Base-by-base conservation (phyloP, 176 grass and related monocot genomes). In the Urochloa ruziziensis region DNA sequence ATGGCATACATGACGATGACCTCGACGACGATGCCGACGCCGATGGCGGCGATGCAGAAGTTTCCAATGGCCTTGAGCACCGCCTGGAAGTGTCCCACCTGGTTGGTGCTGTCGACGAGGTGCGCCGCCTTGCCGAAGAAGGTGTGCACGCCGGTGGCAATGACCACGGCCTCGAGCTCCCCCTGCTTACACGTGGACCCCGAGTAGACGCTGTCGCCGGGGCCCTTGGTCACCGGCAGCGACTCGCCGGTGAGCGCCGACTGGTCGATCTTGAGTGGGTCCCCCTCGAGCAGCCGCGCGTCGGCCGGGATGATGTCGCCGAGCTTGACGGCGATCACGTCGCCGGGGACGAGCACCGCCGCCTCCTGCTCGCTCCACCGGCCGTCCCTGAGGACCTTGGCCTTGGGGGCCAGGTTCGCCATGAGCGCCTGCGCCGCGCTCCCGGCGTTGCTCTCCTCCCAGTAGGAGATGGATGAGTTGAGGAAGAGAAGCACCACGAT, bases 101-200 rank as follows among this genome's bases (percentile, higher is more conserved):
- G 93, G 52, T 94, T 99, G 5, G 97, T 99, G 86, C 85, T 96
- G 80, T 96, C 91, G 0, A 99, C 97, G 8, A 99, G 88, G 86
- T 99, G 93, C 10, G 97, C 97, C 24, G 97, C 97, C 82, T 99
- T 96, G 17, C 97, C 97, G 28, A 99, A 99, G 78, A 99, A 99
- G 77, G 97, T 99, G 83, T 96, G 97, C 25, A 99, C 97, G 28
- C 97, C 93, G 13, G 93, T 96, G 87, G 91, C 93, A 24, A 94
- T 94, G 37, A 98, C 93, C 16, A 99, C 83, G 8, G 96, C 96
- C 21, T 96, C 85, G 62, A 99, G 92, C 85, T 99, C 96, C 0
- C 96, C 96, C 49, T 96, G 96, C 86, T 99, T 99, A 72, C 96
- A 99, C 8, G 96, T 99, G 29, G 96, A 99, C 0, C 96, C 96